Base-by-base conservation (phyloP, 805 yeast genomes). In the Pichia manshurica region DNA sequence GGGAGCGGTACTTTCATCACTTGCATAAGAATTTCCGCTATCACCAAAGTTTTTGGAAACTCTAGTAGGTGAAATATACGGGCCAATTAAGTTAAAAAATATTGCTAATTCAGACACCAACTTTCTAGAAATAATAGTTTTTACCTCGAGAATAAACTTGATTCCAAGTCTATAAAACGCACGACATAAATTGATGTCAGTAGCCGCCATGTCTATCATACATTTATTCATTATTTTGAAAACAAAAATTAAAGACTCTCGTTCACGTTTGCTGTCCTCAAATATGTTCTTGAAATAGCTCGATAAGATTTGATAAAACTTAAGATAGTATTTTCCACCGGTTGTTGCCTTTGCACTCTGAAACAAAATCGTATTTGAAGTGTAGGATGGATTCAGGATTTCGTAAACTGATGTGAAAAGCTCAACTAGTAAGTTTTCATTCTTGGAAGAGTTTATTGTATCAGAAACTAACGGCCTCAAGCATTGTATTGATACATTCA, bases 141-240 rank as follows among this genome's bases (percentile, higher is more conserved):
- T 60, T n/a, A 74, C 59, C 22, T 56, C 59, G 2, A 70, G 49
- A 3, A 71, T 53, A 15, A 69, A 60, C 12, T 53, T 59, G 23
- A 74, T 50, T 0, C 80, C 78, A 1, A 72, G 37, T 35, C 60
- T 61, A 13, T 71, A 66, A 3, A 79, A 52, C 17, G 56, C 53
- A 50, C 72, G 55, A 3, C 75, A 68, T 19, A 67, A 56, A 4
- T 57, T 46, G 6, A 73, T 56, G 53, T 77, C 68, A 4, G 66
- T 58, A 0, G 75, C 69, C 3, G 77, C 66, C 4, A 72, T 57
- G n/a, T 66, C 61, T 0, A 74, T 52, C 6, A 81, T 53, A 3
- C 73, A 54, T 32, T 67, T 69, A 56, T 81, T 81, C 16, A 75
- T 59, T 15, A 81, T 60, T 44, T 68, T 67, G 39, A 81, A 58